Conservation (phyloP, 2,329 filamentous ascomycete genomes). For the Monosporascus sp. region DNA sequence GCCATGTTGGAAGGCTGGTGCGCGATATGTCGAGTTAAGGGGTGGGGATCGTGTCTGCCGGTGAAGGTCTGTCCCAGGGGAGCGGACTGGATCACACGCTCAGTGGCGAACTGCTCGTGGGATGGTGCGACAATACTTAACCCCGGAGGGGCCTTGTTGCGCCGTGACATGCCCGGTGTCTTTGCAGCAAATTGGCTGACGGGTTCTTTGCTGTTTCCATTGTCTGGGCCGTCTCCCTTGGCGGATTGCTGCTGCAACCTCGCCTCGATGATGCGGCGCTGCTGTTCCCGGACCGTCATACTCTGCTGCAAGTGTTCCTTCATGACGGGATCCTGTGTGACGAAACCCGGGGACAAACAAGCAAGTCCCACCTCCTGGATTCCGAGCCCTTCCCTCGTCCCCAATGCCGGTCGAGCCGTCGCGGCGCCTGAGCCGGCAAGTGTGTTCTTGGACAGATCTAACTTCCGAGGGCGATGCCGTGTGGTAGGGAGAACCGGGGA, state of each 20-base stretch:
- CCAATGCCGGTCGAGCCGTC: conserved; percentile 69
- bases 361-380: conserved; percentile 93
- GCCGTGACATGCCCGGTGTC: conserved; percentile 65
- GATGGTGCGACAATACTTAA: conserved; percentile 93
- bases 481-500: conserved; percentile 74
- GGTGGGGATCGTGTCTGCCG: conserved; percentile 74
- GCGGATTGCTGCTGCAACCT: conserved; percentile 84
- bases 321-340: conserved; percentile 95
- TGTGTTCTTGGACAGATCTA: conserved; percentile 68
- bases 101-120: conserved; percentile 85
- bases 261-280: conserved; percentile 90
- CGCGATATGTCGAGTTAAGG: conserved; percentile 69
- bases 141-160: conserved; percentile 79
- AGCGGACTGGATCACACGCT: conserved; percentile 94
- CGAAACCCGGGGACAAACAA: conserved; percentile 90
- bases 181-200: conserved; percentile 53
- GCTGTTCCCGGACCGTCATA: conserved; percentile 87
- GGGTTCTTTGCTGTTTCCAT: conserved; percentile 47
- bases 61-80: conserved; percentile 94
- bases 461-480: conserved; percentile 68
- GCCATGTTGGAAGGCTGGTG: conserved; percentile 80
- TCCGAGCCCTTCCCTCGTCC: conserved; percentile 69
- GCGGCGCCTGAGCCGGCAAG: conserved; percentile 44
- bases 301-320: conserved; percentile 92
- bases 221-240: conserved; percentile 61